Evolutionary conservation across 768 basidiomycete genomes (phyloP).

Genomic region (Boletus bicolor): DNA sequence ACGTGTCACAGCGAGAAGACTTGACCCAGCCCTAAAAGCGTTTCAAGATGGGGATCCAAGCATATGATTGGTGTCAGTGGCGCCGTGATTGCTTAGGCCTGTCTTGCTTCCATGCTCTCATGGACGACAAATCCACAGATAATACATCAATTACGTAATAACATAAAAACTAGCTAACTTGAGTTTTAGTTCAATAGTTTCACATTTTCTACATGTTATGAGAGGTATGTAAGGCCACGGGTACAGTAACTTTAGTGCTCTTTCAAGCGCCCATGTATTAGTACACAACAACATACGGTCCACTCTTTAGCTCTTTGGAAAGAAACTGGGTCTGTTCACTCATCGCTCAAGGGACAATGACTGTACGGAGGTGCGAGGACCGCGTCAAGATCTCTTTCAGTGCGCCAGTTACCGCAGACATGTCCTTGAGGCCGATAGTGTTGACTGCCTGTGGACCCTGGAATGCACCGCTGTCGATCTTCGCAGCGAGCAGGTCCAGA

Average conservation of each 20-base stretch:
- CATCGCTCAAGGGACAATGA: constrained; percentile 23
- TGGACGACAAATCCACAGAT: too few relatives aligned
- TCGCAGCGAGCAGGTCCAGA: constrained; percentile 27
- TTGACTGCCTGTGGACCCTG: constrained; percentile 28
- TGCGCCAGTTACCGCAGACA: constrained; percentile 17
- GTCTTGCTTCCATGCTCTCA: too few relatives aligned
- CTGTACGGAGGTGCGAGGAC: constrained; percentile 29
- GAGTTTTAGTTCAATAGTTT: too few relatives aligned
- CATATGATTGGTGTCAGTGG: too few relatives aligned
- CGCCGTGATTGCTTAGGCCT: too few relatives aligned
- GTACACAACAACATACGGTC: background rate
- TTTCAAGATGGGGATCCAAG: background rate
- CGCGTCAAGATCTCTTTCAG: constrained; percentile 25
- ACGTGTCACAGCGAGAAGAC: background rate
- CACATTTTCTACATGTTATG: too few relatives aligned
- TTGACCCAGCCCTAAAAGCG: background rate
- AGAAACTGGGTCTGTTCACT: background rate
- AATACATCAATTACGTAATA: too few relatives aligned
- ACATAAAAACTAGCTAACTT: too few relatives aligned
- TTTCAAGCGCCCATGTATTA: background rate
- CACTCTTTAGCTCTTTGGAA: too few relatives aligned
- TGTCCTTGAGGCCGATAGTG: constrained; percentile 20
- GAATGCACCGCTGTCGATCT: constrained; percentile 30
- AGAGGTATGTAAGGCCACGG: too few relatives aligned
- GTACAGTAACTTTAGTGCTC: too few relatives aligned